phyloP scores from a whole-genome alignment of 148 eudicot genomes.

The Persicaria tinctoria region DNA sequence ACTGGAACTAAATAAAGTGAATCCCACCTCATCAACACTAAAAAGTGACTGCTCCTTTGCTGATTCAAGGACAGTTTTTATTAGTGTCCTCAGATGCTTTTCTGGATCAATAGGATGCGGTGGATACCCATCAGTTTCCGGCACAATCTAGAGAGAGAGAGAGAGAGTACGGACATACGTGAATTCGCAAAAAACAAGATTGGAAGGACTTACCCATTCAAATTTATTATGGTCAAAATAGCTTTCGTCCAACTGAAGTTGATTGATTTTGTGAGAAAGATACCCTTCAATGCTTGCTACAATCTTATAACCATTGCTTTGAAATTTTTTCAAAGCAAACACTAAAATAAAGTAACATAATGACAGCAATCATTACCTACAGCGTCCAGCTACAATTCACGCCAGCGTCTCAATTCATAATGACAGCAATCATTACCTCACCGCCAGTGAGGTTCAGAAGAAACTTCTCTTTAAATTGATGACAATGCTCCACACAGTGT shows the following conservation, averaged over 20 bases:
- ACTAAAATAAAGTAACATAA: not conserved
- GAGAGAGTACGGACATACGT: not conserved
- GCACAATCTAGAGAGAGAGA: constrained; percentile 52
- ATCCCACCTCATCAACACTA: constrained; percentile 94
- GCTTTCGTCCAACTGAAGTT: constrained; percentile 86
- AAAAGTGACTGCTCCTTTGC: constrained; percentile 97
- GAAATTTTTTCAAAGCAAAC: constrained; percentile 16
- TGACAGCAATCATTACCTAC: too few relatives aligned
- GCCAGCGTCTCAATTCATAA: too few relatives aligned
- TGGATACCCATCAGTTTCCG: constrained; percentile 99
- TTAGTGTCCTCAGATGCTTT: constrained; percentile 87
- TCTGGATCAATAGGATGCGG: constrained; percentile 98
- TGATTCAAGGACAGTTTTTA: constrained; percentile 77
- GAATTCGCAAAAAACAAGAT: too few relatives aligned
- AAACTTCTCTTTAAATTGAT: constrained; percentile 95
- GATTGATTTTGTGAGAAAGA: constrained; percentile 91
- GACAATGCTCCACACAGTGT: too few relatives aligned
- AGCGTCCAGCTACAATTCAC: too few relatives aligned
- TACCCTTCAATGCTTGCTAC: constrained; percentile 97
- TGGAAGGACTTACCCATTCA: constrained; percentile 59
- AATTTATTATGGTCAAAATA: constrained; percentile 93
- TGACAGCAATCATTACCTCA: constrained; percentile 49
- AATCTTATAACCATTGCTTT: constrained; percentile 97
- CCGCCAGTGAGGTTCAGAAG: constrained; percentile 84
- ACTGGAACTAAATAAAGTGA: not conserved